Evolutionary conservation across 129 eudicot genomes (phyloP).

Genomic region (Flaveria ramosissima): DNA sequence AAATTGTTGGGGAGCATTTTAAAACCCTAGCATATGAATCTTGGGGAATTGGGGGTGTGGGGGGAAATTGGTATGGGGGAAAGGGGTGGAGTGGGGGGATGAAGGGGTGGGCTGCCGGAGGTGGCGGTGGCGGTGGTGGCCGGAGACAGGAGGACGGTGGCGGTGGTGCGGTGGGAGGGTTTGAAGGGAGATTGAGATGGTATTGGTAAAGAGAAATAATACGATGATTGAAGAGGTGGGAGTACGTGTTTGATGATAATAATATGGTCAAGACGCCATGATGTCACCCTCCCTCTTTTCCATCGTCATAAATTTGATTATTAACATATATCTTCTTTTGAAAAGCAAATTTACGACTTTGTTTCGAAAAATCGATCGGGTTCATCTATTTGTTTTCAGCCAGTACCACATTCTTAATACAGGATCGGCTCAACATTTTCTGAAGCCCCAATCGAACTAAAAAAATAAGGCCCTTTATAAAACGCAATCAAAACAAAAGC

Average conservation of each 20-base stretch:
- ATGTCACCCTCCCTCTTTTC: constrained; percentile 13
- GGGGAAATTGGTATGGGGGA: constrained; percentile 6
- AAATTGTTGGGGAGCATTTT: constrained; percentile 34
- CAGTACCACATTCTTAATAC: too few relatives aligned
- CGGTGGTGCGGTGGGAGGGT: constrained; percentile 25
- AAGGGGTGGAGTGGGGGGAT: neutral
- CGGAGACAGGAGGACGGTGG: constrained; percentile 20
- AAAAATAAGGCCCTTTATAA: too few relatives aligned
- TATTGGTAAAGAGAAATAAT: neutral
- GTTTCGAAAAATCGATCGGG: too few relatives aligned
- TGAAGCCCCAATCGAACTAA: too few relatives aligned
- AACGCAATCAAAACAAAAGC: too few relatives aligned
- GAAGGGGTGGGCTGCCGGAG: neutral
- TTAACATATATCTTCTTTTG: too few relatives aligned
- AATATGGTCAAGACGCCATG: constrained; percentile 3
- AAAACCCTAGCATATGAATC: constrained; percentile 40
- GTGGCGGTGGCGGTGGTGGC: neutral
- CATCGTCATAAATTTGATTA: neutral
- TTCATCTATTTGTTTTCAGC: too few relatives aligned
- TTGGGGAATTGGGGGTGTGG: constrained; percentile 12
- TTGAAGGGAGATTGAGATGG: constrained; percentile 20
- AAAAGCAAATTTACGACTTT: too few relatives aligned
- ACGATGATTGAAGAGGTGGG: constrained; percentile 20
- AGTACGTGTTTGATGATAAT: constrained; percentile 15
- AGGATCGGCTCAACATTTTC: too few relatives aligned